These are phyloP conservation scores for Chlorociboria aeruginascens DNA, from an alignment of 495 filamentous ascomycete genomes.

Conservation along the genomic window DNA sequence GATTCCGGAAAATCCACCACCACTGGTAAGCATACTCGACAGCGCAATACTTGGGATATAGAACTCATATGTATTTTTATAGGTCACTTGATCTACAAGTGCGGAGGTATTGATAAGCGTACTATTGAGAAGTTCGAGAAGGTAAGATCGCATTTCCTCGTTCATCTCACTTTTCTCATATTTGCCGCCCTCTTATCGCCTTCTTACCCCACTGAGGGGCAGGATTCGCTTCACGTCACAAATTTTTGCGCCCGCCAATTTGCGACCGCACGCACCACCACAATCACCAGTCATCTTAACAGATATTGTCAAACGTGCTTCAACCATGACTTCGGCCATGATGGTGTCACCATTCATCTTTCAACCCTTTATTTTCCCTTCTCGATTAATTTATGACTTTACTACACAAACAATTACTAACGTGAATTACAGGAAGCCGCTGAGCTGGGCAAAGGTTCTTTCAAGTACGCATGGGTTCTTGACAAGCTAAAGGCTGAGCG, in stretches of 20 bases:
- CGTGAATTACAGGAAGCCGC: conserved; percentile 67
- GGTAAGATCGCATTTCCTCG: conserved; percentile 38
- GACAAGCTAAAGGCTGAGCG: conserved; percentile 99
- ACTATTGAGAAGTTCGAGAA: conserved; percentile 99
- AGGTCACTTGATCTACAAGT: conserved; percentile 99
- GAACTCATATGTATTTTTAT: conserved; percentile 8
- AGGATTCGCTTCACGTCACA: conserved; percentile 13
- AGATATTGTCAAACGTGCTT: neutral
- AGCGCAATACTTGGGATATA: neutral
- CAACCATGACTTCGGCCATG: conserved; percentile 7
- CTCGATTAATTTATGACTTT: neutral
- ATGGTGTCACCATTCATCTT: neutral
- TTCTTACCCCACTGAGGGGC: conserved; percentile 20
- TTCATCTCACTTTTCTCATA: conserved; percentile 6
- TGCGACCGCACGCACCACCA: conserved; percentile 1
- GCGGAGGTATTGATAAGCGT: conserved; percentile 99
- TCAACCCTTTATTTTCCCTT: neutral
- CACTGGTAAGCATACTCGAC: conserved; percentile 43
- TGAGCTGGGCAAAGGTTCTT: conserved; percentile 99
- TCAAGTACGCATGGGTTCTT: conserved; percentile 99
- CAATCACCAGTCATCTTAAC: neutral
- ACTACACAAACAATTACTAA: conserved; percentile 20
- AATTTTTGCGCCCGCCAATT: conserved; percentile 14
- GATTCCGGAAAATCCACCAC: conserved; percentile 99
- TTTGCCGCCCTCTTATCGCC: conserved; percentile 15